Evolutionary conservation across 208 protist species (phyloP).

Genomic region (Trichomonas vaginalis): DNA sequence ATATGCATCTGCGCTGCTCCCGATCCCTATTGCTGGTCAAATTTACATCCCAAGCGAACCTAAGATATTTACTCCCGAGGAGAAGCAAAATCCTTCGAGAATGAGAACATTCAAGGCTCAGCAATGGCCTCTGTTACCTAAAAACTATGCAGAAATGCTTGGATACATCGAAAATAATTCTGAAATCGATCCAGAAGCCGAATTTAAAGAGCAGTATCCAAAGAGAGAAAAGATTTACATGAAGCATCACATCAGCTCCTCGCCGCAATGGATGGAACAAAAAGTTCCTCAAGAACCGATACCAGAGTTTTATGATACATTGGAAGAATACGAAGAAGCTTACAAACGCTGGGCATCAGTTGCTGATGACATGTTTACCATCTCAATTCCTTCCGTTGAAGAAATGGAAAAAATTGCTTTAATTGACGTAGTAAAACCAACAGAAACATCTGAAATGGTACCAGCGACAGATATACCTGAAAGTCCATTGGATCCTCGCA

Average conservation of each 20-base stretch:
- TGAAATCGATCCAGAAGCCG: background rate
- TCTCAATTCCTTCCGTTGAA: background rate
- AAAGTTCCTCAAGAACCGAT: background rate
- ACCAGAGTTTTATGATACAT: background rate
- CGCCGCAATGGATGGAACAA: background rate
- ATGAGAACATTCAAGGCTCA: background rate
- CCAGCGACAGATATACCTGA: background rate
- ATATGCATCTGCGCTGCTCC: background rate
- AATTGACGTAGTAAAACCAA: background rate
- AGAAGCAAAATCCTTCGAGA: background rate
- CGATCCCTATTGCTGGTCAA: background rate
- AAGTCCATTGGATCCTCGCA: background rate
- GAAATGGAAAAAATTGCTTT: background rate
- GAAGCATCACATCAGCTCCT: background rate
- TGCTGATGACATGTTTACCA: background rate
- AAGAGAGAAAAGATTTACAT: background rate
- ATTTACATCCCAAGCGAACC: background rate
- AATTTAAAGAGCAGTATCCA: background rate
- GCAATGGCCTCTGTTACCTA: background rate
- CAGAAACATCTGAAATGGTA: background rate
- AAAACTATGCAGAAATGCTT: background rate
- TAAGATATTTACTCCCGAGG: background rate
- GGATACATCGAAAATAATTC: background rate
- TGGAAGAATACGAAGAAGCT: background rate
- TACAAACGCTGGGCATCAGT: background rate